Percentiles rank a stretch among this genome's conserved stretches.
Evolutionary conservation across 345 rosid genomes (phyloP).

Genomic region (Linum usitatissimum): DNA sequence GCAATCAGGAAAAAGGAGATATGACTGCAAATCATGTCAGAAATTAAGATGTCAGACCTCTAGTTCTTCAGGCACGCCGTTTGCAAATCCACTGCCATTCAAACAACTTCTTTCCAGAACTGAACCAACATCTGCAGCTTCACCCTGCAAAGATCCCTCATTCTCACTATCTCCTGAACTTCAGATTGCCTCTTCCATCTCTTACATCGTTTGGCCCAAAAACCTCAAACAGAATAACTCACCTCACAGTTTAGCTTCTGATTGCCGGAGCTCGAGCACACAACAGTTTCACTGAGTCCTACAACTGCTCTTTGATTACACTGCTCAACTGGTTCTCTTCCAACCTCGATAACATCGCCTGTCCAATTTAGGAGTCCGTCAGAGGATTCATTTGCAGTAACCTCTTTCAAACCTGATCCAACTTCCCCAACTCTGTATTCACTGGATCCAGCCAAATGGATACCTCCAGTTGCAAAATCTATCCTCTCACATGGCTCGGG

Average conservation of each 20-base stretch:
- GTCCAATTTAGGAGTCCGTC: slow-evolving; percentile 16
- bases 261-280: slow-evolving; percentile 24
- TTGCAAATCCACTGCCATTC: slow-evolving; percentile 25
- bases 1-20: not conserved
- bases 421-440: slow-evolving; percentile 18
- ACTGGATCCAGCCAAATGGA: slow-evolving; percentile 16
- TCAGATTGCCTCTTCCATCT: slow-evolving; percentile 22
- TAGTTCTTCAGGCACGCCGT: slow-evolving; percentile 33
- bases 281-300: slow-evolving; percentile 28
- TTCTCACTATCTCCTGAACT: slow-evolving; percentile 32
- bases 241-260: slow-evolving; percentile 40
- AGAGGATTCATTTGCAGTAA: slow-evolving; percentile 17
- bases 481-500: slow-evolving; percentile 28
- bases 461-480: slow-evolving; percentile 16
- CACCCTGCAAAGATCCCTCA: slow-evolving; percentile 44
- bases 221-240: slow-evolving; percentile 37
- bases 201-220: slow-evolving; percentile 25
- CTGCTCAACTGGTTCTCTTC: slow-evolving; percentile 28
- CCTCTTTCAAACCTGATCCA: slow-evolving; percentile 24
- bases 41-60: slow-evolving; percentile 40
- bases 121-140: slow-evolving; percentile 25
- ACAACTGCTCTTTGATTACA: slow-evolving; percentile 27
- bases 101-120: slow-evolving; percentile 30
- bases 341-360: slow-evolving; percentile 27
- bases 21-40: not conserved